Conservation (phyloP, 1,139 yeast species). For the Blastobotrys arbuscula region DNA sequence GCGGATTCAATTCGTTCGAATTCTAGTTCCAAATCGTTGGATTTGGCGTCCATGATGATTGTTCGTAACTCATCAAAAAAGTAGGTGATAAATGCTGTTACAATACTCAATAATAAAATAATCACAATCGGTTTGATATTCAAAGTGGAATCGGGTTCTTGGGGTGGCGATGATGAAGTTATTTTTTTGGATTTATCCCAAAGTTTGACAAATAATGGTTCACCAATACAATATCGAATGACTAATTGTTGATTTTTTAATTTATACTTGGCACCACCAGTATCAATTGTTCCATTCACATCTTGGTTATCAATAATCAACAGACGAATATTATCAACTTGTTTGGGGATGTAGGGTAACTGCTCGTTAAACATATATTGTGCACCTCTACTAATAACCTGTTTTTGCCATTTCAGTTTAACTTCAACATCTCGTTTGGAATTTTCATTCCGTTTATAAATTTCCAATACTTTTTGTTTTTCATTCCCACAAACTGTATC, state of each 20-base stretch:
- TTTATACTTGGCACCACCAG: neutral
- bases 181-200: conserved; percentile 8
- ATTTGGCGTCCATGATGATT: no score
- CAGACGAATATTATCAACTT: conserved; percentile 6
- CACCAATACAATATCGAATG: neutral
- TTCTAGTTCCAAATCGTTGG: conserved; percentile 2
- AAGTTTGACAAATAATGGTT: conserved; percentile 17
- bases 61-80: neutral
- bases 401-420: conserved; percentile 1
- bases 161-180: neutral
- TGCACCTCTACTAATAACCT: neutral
- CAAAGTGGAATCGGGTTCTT: neutral
- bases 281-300: neutral
- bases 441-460: conserved; percentile 6
- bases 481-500: neutral
- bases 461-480: neutral
- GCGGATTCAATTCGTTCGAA: neutral
- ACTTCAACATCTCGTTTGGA: conserved; percentile 11
- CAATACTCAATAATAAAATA: neutral
- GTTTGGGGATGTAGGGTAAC: conserved; percentile 1
- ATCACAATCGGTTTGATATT: neutral
- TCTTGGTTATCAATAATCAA: neutral
- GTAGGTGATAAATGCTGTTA: neutral
- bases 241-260: neutral
- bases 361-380: conserved; percentile 3